Conservation (phyloP, 768 basidiomycete genomes). For the Mycena polygramma region DNA sequence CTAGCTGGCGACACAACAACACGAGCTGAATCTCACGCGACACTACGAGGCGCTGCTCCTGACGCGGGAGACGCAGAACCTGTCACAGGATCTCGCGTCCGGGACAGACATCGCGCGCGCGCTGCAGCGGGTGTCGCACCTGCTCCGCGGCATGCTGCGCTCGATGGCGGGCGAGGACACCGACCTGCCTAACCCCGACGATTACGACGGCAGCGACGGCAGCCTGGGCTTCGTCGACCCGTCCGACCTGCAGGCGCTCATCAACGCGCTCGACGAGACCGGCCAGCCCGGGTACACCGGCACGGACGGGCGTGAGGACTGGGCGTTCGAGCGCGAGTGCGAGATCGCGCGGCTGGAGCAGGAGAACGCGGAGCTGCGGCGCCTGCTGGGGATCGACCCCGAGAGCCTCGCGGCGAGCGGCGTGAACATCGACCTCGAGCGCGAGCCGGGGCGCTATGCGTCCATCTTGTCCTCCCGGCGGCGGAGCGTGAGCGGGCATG, state of each 20-base stretch:
- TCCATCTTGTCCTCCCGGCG: constrained; percentile 51
- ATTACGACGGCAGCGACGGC: constrained; percentile 49
- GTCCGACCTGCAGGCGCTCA: constrained; percentile 56
- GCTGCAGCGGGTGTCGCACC: constrained; percentile 77
- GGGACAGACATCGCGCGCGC: constrained; percentile 73
- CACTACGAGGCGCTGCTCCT: constrained; percentile 91
- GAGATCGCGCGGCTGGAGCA: constrained; percentile 86
- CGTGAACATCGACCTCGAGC: constrained; percentile 64
- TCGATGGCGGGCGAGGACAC: constrained; percentile 75
- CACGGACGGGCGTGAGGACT: constrained; percentile 70
- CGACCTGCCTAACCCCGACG: constrained; percentile 55
- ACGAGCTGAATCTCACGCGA: constrained; percentile 86
- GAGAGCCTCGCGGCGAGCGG: constrained; percentile 65
- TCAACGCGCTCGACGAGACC: constrained; percentile 41
- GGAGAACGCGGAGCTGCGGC: constrained; percentile 87
- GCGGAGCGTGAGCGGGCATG: constrained; percentile 43
- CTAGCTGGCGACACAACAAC: constrained; percentile 92
- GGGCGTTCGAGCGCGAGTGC: constrained; percentile 88
- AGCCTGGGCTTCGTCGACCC: constrained; percentile 49
- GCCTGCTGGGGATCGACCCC: constrained; percentile 80
- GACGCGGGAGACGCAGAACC: constrained; percentile 69
- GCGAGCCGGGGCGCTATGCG: constrained; percentile 56
- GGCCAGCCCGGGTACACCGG: constrained; percentile 28
- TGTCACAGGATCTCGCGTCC: constrained; percentile 68
- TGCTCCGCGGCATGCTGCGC: constrained; percentile 79